Conservation (phyloP, 495 filamentous ascomycete genomes). For the Penicillium steckii region DNA sequence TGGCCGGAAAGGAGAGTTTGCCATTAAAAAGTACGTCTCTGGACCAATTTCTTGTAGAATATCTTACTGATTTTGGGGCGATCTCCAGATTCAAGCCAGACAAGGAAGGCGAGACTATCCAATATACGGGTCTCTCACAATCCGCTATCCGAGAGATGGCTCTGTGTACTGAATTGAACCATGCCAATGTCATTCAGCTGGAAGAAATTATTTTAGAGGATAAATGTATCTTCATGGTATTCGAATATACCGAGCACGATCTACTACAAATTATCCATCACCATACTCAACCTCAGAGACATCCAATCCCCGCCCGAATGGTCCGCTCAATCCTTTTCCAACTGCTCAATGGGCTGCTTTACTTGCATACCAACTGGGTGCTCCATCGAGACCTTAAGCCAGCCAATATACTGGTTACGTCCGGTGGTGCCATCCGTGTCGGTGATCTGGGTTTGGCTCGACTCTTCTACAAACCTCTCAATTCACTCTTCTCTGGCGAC, state of each 20-base stretch:
- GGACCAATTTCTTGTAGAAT: neutral
- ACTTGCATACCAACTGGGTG: constrained; percentile 96
- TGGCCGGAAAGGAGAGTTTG: constrained; percentile 75
- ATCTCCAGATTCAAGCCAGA: constrained; percentile 95
- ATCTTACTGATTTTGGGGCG: no score
- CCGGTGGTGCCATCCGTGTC: constrained; percentile 83
- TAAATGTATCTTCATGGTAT: constrained; percentile 99
- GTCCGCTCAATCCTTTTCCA: constrained; percentile 94
- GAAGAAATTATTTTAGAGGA: constrained; percentile 97
- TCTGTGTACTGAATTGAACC: constrained; percentile 89
- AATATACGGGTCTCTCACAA: constrained; percentile 97
- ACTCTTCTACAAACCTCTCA: constrained; percentile 89
- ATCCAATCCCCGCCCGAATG: constrained; percentile 82
- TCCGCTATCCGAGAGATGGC: constrained; percentile 98
- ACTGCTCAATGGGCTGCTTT: constrained; percentile 88
- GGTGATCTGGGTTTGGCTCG: constrained; percentile 91
- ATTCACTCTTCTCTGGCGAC: constrained; percentile 88
- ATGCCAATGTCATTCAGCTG: constrained; percentile 86
- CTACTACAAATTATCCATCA: constrained; percentile 98
- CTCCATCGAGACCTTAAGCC: constrained; percentile 96
- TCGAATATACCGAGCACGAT: constrained; percentile 97
- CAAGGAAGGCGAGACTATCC: constrained; percentile 91
- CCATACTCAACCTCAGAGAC: constrained; percentile 83
- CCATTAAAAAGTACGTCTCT: constrained; percentile 78
- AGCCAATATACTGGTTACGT: constrained; percentile 98